Base-by-base conservation (phyloP, 768 basidiomycete genomes). In the Tylopilus plumbeoviolaceoides region DNA sequence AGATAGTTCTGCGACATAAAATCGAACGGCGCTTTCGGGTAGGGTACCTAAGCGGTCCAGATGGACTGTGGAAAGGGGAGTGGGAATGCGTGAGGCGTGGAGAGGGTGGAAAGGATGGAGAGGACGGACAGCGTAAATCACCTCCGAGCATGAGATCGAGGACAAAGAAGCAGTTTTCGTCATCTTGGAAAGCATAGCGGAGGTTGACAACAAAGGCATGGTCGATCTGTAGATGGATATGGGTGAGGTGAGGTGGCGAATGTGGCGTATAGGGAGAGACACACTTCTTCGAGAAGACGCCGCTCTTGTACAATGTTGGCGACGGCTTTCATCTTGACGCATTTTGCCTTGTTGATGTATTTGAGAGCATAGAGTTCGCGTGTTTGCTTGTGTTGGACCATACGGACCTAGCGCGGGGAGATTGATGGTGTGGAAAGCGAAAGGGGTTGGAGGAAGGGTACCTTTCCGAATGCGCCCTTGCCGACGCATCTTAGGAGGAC, bases 361-460 rank as follows among this genome's bases (percentile, higher is more conserved):
- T 99, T 99, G 70, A 99, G 84, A 6, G 97, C 97, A 63, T 94
- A 98, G 42, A 99, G 79, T 17, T 93, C 89, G 57, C 91, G 88
- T n/a, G 93, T 90, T 70, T 98, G 91, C 68, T 98, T 99, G 76
- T 98, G 97, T 72, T 99, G 95, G 7, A 99, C 97, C 55, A 99
- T 95, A 41, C 97, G 89, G 74, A 99, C 95, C 95, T 98, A 59
- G 39, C 47, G 20, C n/a, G 44, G 39, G 17, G 27, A 9, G 21
- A 62, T 59, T 43, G 51, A 18, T 18, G n/a, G 38, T 12, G 61
- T 18, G 63, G 52, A 2, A 59, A 27, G 41, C 50, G 25, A 28
- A 47, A 46, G 25, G 30, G 48, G 46, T 10, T 36, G n/a, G 35
- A 27, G 21, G 27, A 44, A 17, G 14, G 10, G 48, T 31, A 94